These are phyloP conservation scores for Xylaria sp. DNA, from an alignment of 2,329 filamentous ascomycete genomes.

Conservation along the genomic window DNA sequence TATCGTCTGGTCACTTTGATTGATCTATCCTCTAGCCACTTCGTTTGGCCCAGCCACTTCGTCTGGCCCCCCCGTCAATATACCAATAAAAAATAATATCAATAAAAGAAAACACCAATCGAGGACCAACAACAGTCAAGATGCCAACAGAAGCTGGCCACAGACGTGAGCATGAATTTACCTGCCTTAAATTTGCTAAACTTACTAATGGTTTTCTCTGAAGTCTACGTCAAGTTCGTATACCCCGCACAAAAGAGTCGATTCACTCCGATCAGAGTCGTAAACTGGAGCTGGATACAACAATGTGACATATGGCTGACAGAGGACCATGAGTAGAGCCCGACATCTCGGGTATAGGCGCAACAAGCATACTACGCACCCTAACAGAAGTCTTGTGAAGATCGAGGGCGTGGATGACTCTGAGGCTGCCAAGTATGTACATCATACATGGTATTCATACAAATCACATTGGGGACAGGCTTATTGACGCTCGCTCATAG, in stretches of 20 bases:
- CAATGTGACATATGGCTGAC: constrained; percentile 21
- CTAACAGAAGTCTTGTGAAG: constrained; percentile 34
- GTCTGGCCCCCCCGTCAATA: no score
- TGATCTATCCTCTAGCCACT: no score
- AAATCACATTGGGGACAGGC: not conserved
- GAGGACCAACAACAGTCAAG: constrained; percentile 16
- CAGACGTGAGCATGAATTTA: constrained; percentile 27
- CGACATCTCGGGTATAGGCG: constrained; percentile 36
- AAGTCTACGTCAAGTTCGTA: constrained; percentile 38
- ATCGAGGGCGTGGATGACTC: constrained; percentile 35
- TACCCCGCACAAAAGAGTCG: constrained; percentile 12
- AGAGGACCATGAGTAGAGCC: constrained; percentile 26
- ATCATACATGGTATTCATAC: not conserved
- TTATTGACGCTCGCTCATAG: constrained; percentile 25
- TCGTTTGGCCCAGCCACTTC: no score
- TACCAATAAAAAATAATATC: no score
- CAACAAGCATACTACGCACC: constrained; percentile 33
- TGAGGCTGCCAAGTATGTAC: constrained; percentile 34
- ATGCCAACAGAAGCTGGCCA: constrained; percentile 36
- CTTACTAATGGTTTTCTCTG: constrained; percentile 11
- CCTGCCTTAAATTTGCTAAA: not conserved
- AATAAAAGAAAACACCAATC: no score
- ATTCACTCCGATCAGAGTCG: not conserved
- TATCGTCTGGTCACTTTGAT: no score
- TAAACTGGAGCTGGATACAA: not conserved